Conservation (phyloP, 2,329 filamentous ascomycete genomes). For the Pseudogymnoascus sp. region DNA sequence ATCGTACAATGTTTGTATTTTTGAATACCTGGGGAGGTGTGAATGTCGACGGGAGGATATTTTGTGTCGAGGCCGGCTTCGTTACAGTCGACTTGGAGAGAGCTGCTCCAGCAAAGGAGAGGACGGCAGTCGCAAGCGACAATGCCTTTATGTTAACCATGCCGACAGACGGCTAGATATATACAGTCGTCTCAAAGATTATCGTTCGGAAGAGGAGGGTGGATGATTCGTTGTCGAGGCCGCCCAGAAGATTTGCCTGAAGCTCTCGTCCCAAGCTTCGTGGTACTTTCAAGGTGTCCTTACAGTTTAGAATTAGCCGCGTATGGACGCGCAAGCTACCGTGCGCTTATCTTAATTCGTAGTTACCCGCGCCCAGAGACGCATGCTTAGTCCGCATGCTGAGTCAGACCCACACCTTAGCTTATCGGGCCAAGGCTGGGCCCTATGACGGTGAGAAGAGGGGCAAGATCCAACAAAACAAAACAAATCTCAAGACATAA, state of each 20-base stretch:
- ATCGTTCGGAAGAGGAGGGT: not conserved
- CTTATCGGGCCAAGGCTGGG: constrained; percentile 2
- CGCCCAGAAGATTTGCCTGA: constrained; percentile 4
- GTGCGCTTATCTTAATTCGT: constrained; percentile 4
- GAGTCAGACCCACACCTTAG: constrained; percentile 6
- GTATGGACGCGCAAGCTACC: not conserved
- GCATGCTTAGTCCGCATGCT: constrained; percentile 2
- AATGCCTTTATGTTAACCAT: constrained; percentile 25
- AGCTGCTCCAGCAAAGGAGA: constrained; percentile 39
- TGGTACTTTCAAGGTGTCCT: constrained; percentile 10
- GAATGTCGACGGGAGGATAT: constrained; percentile 58
- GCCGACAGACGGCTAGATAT: constrained; percentile 3
- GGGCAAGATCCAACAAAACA: constrained; percentile 6
- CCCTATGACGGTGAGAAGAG: constrained; percentile 5
- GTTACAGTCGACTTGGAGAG: constrained; percentile 24
- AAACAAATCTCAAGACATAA: constrained; percentile 5
- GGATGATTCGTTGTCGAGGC: constrained; percentile 7
- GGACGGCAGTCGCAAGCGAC: constrained; percentile 47
- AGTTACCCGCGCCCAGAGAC: not conserved
- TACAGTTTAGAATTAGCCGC: constrained; percentile 9
- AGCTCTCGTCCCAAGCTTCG: constrained; percentile 7
- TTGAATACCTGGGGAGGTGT: constrained; percentile 85
- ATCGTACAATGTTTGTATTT: constrained; percentile 84
- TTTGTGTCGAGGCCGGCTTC: constrained; percentile 43
- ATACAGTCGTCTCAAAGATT: constrained; percentile 1